Base-by-base conservation (phyloP, 192 early-diverging fungal genomes). In the Jimgerdemannia flammicorona region DNA sequence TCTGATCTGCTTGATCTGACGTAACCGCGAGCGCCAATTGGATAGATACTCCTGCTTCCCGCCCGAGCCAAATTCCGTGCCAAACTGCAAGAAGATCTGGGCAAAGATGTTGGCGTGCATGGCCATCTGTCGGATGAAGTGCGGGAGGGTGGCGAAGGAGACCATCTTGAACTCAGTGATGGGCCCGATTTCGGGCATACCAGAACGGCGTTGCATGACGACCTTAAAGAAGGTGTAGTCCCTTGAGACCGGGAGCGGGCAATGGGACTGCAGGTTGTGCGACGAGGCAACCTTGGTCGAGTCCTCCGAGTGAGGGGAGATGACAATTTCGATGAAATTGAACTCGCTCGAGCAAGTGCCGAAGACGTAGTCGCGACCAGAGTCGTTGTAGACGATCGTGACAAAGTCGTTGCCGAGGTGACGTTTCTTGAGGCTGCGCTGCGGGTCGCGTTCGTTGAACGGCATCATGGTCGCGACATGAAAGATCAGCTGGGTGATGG, bases 371-470 rank as follows among this genome's bases (percentile, higher is more conserved):
- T 91, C 88, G 0, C 73, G 72, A 2, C 93, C 96, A 43, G 93
- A 93, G 78, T 99, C 97, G 78, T 98, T 97, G 76, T 92, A 99
- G 8, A 98, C 90, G 75, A 99, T 93, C 44, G 91, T 90, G 68
- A 99, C 94, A 84, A 91, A 98, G 83, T 99, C 96, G 78, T 99
- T 99, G 64, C 96, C 98, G 75, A 99, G 96, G 78, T 98, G 96
- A 41, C 95, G 85, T 84, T 99, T 99, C 77, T 99, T 99, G 17
- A 79, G 79, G 74, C 88, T 92, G 77, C 94, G 88, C 66, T 89
- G 83, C 67, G 92, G 90, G 80, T 99, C 97, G 66, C 89, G 89
- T 59, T 85, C 83, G 66, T 89, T 80, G 0, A 87, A 95, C 0
- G 98, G 98, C 95, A 99, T 98, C 76, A 99, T 87, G 18, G 96